A percentile compares a stretch with the other conserved stretches of the same genome.
Conservation (phyloP, 202 grass and related monocot genomes). For the Dendrocalamus latiflorus region DNA sequence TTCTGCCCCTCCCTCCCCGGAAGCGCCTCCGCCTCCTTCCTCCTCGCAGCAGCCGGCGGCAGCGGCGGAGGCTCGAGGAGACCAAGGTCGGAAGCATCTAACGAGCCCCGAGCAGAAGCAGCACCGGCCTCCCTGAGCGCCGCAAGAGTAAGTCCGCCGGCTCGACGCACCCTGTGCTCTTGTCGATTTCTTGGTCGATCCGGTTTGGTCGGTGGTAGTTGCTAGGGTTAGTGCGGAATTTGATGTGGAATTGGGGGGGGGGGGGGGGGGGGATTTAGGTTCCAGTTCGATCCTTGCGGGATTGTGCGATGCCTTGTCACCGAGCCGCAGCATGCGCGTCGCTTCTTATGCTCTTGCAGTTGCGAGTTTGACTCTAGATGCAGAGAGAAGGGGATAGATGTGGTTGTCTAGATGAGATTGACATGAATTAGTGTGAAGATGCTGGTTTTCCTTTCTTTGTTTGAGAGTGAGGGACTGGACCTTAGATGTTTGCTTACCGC, state of each 20-base stretch:
- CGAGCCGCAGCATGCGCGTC: background rate
- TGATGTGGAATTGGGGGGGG: background rate
- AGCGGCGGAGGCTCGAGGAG: background rate
- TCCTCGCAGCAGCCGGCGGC: background rate
- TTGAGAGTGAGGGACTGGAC: background rate
- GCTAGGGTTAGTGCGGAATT: background rate
- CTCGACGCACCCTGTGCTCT: background rate
- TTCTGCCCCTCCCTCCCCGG: background rate
- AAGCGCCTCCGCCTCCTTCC: background rate
- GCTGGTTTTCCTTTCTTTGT: background rate
- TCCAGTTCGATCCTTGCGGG: background rate
- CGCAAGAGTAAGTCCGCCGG: conserved; percentile 12
- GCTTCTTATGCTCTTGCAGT: background rate
- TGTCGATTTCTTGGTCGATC: background rate
- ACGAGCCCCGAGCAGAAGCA: background rate
- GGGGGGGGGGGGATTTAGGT: conserved; percentile 14
- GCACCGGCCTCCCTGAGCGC: background rate
- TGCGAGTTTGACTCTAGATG: background rate
- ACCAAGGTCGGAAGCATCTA: background rate
- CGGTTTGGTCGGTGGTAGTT: background rate
- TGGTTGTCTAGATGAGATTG: background rate
- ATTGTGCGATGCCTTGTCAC: background rate
- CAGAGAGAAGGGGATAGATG: too few species aligned
- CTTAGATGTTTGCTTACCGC: background rate
- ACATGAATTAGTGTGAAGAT: background rate